Evolutionary conservation across 331 rosid species (phyloP).

Genomic region (Malus hybrid): DNA sequence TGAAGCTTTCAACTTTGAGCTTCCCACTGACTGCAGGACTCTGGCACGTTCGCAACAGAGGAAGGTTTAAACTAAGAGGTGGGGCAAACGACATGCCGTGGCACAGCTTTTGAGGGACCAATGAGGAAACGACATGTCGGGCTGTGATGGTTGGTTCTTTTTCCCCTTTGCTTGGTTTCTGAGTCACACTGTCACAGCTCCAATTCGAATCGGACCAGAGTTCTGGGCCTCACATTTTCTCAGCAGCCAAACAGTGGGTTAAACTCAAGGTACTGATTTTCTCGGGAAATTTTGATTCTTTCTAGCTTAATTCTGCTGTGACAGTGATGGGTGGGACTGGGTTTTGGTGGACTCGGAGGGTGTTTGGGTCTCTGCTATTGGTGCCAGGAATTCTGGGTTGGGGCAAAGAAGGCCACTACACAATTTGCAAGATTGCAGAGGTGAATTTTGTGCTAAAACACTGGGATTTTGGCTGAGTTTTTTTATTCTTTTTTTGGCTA

Average conservation of each 20-base stretch:
- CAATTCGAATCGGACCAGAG: not conserved
- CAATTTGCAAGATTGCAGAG: constrained; percentile 62
- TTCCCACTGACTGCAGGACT: not conserved
- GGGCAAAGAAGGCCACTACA: constrained; percentile 84
- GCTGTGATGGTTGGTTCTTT: not conserved
- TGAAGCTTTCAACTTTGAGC: not conserved
- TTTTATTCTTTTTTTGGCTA: too few relatives aligned
- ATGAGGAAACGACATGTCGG: too few relatives aligned
- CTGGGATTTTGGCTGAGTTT: too few relatives aligned
- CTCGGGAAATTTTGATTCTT: not conserved
- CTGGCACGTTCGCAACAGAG: not conserved
- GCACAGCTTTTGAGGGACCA: too few relatives aligned
- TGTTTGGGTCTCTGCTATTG: constrained; percentile 30
- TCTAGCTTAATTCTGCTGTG: not conserved
- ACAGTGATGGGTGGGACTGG: constrained; percentile 19
- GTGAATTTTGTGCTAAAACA: constrained; percentile 23
- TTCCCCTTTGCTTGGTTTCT: not conserved
- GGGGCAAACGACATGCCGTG: not conserved
- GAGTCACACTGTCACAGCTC: not conserved
- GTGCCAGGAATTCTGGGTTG: constrained; percentile 49
- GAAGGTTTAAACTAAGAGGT: not conserved
- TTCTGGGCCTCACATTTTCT: not conserved
- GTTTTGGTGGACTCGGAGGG: constrained; percentile 6
- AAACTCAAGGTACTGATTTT: not conserved
- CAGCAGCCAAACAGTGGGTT: not conserved